phyloP scores from a whole-genome alignment of 2,329 filamentous ascomycete genomes.

The Paecilomyces dactylethromorphus region DNA sequence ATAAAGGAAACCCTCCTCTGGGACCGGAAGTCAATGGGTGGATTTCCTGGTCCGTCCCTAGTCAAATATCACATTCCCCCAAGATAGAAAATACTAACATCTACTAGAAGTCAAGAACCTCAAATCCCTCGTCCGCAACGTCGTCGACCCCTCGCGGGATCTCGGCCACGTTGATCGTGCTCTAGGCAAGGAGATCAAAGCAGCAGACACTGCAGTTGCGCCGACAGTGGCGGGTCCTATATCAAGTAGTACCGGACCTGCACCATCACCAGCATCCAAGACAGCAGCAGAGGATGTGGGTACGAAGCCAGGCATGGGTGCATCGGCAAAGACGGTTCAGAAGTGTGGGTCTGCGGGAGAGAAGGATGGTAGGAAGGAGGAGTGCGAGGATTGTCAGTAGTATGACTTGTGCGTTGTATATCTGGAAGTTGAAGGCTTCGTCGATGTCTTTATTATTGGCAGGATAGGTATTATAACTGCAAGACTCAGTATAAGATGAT shows the following conservation, averaged over 20 bases:
- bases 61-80: neutral
- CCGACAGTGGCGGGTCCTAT: neutral
- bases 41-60: constrained; percentile 63
- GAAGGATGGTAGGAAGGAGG: constrained; percentile 8
- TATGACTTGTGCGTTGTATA: neutral
- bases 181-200: constrained; percentile 5
- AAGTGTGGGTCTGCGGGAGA: constrained; percentile 1
- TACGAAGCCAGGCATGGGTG: neutral
- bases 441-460: no score
- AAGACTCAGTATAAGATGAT: no score
- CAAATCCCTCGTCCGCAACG: constrained; percentile 75
- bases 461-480: no score
- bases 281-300: neutral
- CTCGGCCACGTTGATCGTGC: constrained; percentile 73
- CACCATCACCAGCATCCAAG: neutral
- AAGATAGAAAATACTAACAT: neutral
- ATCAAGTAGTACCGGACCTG: neutral
- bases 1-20: constrained; percentile 59
- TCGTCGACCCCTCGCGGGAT: constrained; percentile 69
- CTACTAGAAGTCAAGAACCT: constrained; percentile 72
- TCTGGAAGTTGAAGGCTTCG: neutral
- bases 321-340: neutral
- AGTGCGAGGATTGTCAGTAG: constrained; percentile 22
- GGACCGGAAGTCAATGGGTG: constrained; percentile 80
- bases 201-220: neutral